Evolutionary conservation across 2,329 filamentous ascomycete genomes (phyloP), one percentile per base, ranked within the genome.

Genomic region (Cladosporium sp.): DNA sequence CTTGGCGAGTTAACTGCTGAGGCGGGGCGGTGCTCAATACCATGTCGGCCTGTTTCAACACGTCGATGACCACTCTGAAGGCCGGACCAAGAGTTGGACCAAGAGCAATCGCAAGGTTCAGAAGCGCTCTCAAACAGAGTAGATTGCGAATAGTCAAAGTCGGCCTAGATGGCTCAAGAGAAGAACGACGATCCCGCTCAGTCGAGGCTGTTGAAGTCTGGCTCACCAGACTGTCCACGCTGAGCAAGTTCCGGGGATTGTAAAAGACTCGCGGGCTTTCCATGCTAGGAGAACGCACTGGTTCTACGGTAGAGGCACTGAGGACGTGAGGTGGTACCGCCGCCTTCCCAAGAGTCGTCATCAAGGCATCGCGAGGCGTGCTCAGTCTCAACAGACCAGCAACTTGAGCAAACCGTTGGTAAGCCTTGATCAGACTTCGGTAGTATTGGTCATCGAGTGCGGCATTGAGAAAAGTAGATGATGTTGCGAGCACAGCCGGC

Each of bases 71-170:
- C 51, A 98, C 97, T 1, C 83, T 84, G 88, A 94, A 98, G 1
- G 92, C 87, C 12, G 79, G 76, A 30, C 86, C 84, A 1, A 98
- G 75, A 0, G 89, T 95, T 3, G 93, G 90, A 0, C 93, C 93
- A 1, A 98, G 72, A 2, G 93, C 93, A 61, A 97, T 98, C 2
- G 93, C 93, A 3, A 98, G 72, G 59, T 98, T 98, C n/a, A 98
- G 72, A 13, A 98, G 75, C 25, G 93, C 93, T 61, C 94, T 78
- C 38, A 98, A 73, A 60, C 93, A 98, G 1, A 97, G 74, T 3
- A 98, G 73, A 62, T 98, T 97, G 7, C 93, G 80, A 2, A 90
- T 92, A 57, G 89, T 95, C 7, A 97, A 74, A 3, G 82, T 79
- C 49, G 75, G 72, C 0, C 68, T 59, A 51, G 51, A 67, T 62